These are phyloP conservation scores for Mimosa bimucronata DNA, from an alignment of 306 rosid species.

Conservation along the genomic window DNA sequence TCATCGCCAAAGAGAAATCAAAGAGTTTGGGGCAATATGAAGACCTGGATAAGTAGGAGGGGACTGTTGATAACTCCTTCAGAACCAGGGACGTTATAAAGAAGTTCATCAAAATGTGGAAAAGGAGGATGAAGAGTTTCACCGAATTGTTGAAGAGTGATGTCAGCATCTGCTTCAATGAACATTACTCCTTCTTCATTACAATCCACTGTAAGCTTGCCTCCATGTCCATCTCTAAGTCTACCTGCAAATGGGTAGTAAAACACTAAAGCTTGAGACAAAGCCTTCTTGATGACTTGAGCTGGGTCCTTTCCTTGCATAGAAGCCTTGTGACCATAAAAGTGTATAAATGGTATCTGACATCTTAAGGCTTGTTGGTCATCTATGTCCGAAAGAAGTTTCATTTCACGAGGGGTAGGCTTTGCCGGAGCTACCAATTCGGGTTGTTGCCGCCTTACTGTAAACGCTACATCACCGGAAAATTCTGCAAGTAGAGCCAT, in stretches of 20 bases:
- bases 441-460: not conserved
- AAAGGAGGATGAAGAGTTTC: conserved; percentile 36
- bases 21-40: not conserved
- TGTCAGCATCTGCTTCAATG: conserved; percentile 53
- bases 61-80: conserved; percentile 19
- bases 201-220: too few species aligned
- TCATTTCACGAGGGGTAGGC: not conserved
- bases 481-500: not conserved
- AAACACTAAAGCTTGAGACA: not conserved
- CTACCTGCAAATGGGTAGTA: not conserved
- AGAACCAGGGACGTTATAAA: conserved; percentile 43
- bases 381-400: not conserved
- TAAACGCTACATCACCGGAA: not conserved
- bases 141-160: conserved; percentile 41
- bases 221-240: too few species aligned
- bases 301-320: not conserved
- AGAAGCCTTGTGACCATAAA: not conserved
- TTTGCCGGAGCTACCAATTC: not conserved
- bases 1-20: not conserved
- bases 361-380: not conserved
- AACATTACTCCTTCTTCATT: conserved; percentile 54
- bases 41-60: conserved; percentile 50
- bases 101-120: conserved; percentile 44
- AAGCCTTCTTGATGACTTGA: not conserved
- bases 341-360: not conserved